Evolutionary conservation across 2,329 filamentous ascomycete species (phyloP), one percentile per base, ranked within the genome.

Genomic region (Xylaria hypoxylon): DNA sequence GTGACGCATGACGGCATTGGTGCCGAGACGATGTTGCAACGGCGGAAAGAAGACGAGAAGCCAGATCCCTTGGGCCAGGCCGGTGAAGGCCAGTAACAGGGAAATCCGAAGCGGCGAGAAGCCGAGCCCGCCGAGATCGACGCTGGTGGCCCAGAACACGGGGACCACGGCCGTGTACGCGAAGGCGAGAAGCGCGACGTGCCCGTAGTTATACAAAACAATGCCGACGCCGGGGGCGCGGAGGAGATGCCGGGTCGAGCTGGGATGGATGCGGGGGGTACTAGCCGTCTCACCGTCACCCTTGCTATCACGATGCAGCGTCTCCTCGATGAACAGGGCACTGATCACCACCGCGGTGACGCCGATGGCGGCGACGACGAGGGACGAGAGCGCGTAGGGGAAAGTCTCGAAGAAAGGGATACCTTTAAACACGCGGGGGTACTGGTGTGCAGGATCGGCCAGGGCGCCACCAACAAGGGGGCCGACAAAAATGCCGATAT

Each of bases 401-500:
- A 87, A 91, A 5, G 85, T 77, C 44, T 83, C 78, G 71, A 92
- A 89, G 78, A 92, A 91, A 1, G 77, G 76, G 2, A 85, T 70
- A 8, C 79, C 75, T 2, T 81, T 84, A 67, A 94, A 91, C 0
- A 85, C 59, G 0, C 79, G 72, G 0, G 88, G 85, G 72, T 90
- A 93, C 75, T 91, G 87, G 5, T 79, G 73, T 0, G 85, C 88
- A 1, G 92, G 92, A 38, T 91, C 85, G 11, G 91, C 89, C 0
- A 96, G 83, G 0, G 81, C 82, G 59, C 92, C 92, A 47, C 92
- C 91, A 22, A 93, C 74, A 8, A 92, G 73, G 2, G 92, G 91
- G 0, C 92, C 92, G 1, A 93, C 33, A 64, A 93, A 88, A 50
- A 95, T 88, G 3, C 92, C 92, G 8, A 94, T 24, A 70, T 95